phyloP scores from a whole-genome alignment of 345 rosid genomes.

The Lepidium africanum region DNA sequence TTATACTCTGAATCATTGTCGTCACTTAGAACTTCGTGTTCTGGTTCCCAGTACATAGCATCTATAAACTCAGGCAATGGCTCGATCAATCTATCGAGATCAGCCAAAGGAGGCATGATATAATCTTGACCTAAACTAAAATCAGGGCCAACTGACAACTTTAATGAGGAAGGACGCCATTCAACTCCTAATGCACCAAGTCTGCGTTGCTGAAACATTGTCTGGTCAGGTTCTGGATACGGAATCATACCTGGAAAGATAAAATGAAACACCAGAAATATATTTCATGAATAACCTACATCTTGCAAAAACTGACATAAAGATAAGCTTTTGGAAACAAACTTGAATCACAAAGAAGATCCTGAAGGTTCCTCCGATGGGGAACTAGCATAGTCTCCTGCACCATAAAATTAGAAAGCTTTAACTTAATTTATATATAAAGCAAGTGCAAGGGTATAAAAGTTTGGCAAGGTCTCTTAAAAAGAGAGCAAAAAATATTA shows the following conservation, averaged over 20 bases:
- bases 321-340: slow-evolving; percentile 26
- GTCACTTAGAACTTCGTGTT: slow-evolving; percentile 66
- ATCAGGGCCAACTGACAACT: slow-evolving; percentile 75
- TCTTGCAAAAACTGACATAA: slow-evolving; percentile 12
- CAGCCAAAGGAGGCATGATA: slow-evolving; percentile 80
- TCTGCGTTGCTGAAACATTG: slow-evolving; percentile 83
- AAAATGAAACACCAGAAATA: slow-evolving; percentile 18
- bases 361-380: slow-evolving; percentile 84
- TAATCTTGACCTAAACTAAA: slow-evolving; percentile 80
- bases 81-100: slow-evolving; percentile 74
- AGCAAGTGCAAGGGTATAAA: slow-evolving; percentile 9
- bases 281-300: not conserved
- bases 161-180: slow-evolving; percentile 72
- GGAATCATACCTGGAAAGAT: slow-evolving; percentile 75
- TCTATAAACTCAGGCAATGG: slow-evolving; percentile 86
- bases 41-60: slow-evolving; percentile 92
- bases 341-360: slow-evolving; percentile 96
- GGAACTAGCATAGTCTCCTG: slow-evolving; percentile 94
- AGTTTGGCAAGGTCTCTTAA: not conserved
- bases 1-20: slow-evolving; percentile 90
- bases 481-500: slow-evolving; percentile 5
- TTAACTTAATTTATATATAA: not conserved
- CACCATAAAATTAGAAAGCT: slow-evolving; percentile 24
- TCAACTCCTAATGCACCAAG: slow-evolving; percentile 88
- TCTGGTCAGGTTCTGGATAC: slow-evolving; percentile 94